These are phyloP conservation scores for Camelina laxa DNA, from an alignment of 345 rosid species.

Conservation along the genomic window DNA sequence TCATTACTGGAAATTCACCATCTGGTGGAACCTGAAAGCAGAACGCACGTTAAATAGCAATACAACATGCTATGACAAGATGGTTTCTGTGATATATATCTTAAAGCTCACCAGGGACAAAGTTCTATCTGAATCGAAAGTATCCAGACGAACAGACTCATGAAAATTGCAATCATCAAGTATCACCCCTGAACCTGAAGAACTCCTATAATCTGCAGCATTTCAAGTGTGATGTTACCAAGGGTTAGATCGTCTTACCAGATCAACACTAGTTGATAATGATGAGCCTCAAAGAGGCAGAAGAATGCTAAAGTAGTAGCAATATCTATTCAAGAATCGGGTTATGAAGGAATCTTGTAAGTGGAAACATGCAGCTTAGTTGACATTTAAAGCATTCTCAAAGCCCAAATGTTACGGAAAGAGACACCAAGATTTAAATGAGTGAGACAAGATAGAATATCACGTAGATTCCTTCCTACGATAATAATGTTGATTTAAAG, in stretches of 20 bases:
- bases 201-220: constrained; percentile 82
- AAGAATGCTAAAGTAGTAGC: constrained; percentile 9
- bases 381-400: constrained; percentile 16
- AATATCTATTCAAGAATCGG: not conserved
- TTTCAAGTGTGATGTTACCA: not conserved
- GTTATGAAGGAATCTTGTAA: constrained; percentile 8
- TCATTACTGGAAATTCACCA: constrained; percentile 99
- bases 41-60: constrained; percentile 34
- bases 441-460: constrained; percentile 12
- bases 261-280: constrained; percentile 20
- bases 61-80: constrained; percentile 3
- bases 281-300: constrained; percentile 23
- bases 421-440: constrained; percentile 8
- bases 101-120: constrained; percentile 76
- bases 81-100: not conserved
- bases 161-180: constrained; percentile 99
- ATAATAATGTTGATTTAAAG: constrained; percentile 1
- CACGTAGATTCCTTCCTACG: not conserved
- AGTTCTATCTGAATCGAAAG: constrained; percentile 86
- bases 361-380: constrained; percentile 25
- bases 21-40: constrained; percentile 89
- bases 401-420: not conserved
- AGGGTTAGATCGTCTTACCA: not conserved
- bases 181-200: constrained; percentile 82
- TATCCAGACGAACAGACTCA: constrained; percentile 96